A percentile compares a stretch with the other conserved stretches of the same genome.
Conservation (phyloP, 305 asterid genomes). For the Fraxinus baroniana region DNA sequence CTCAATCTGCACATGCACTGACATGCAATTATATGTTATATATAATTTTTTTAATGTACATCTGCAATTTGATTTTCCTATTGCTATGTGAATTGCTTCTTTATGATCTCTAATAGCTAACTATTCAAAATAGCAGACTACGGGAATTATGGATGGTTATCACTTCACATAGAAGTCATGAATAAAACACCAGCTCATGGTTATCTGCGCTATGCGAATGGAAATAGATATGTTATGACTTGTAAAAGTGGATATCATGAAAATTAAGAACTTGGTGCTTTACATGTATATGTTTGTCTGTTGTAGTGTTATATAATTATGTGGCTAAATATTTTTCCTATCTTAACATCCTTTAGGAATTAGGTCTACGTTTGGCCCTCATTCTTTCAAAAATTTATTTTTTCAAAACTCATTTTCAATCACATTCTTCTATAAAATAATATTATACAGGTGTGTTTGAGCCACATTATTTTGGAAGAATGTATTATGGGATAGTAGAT, state of each 20-base stretch:
- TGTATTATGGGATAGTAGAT: too few species aligned
- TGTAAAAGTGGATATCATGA: not conserved
- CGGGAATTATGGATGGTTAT: not conserved
- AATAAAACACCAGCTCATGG: not conserved
- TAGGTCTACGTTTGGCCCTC: not conserved
- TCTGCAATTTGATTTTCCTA: slow-evolving; percentile 2
- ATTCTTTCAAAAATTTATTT: not conserved
- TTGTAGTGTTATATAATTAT: not conserved
- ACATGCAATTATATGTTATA: not conserved
- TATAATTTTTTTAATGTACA: not conserved
- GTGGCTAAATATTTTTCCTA: not conserved
- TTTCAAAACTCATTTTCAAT: not conserved
- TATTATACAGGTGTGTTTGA: too few species aligned
- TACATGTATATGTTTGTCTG: not conserved
- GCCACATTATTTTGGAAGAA: too few species aligned
- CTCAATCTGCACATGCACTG: not conserved
- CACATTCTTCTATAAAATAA: not conserved
- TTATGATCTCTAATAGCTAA: not conserved
- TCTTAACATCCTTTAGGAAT: not conserved
- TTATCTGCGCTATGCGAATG: not conserved
- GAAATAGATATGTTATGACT: not conserved
- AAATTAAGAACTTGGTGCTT: not conserved
- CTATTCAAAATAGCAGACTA: not conserved
- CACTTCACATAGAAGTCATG: not conserved
- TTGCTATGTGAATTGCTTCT: not conserved